phyloP scores from a whole-genome alignment of 768 basidiomycete genomes.

The Sarcomyxa edulis region DNA sequence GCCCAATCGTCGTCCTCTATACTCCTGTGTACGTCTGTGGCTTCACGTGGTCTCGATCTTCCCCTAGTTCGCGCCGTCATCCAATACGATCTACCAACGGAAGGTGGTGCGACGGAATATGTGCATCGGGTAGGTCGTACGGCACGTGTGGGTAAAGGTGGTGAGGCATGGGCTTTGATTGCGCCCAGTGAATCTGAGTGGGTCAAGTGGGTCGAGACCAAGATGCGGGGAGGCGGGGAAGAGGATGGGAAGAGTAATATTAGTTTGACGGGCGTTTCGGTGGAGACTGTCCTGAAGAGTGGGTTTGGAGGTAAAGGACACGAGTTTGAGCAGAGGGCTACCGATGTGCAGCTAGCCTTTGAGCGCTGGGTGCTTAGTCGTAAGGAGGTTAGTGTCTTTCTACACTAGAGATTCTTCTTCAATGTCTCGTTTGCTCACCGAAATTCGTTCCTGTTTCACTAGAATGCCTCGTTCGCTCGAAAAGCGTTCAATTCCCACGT shows the following conservation, averaged over 20 bases:
- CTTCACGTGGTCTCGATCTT: conserved; percentile 95
- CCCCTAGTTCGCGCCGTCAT: conserved; percentile 91
- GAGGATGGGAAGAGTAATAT: conserved; percentile 33
- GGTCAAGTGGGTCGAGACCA: conserved; percentile 84
- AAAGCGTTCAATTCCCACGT: conserved; percentile 90
- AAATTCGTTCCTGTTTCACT: conserved; percentile 4
- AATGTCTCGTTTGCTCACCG: conserved; percentile 4
- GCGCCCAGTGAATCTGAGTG: conserved; percentile 83
- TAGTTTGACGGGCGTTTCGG: conserved; percentile 50
- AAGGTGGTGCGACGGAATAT: conserved; percentile 94
- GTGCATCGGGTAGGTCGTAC: conserved; percentile 96
- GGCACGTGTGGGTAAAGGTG: conserved; percentile 91
- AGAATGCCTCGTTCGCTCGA: conserved; percentile 78
- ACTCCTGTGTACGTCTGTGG: conserved; percentile 93
- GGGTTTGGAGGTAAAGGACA: conserved; percentile 83
- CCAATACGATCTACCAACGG: conserved; percentile 96
- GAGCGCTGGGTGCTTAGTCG: conserved; percentile 85
- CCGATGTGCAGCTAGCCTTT: conserved; percentile 91
- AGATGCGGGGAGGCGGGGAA: conserved; percentile 58
- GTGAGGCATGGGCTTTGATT: conserved; percentile 94
- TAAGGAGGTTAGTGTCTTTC: conserved; percentile 52
- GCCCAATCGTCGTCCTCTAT: conserved; percentile 49
- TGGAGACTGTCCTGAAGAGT: conserved; percentile 65
- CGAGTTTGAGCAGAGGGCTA: conserved; percentile 87
- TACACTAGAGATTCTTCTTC: conserved; percentile 4